phyloP scores from a whole-genome alignment of 225 moss, liverwort and hornwort species.

The Rhytidiadelphus loreus region DNA sequence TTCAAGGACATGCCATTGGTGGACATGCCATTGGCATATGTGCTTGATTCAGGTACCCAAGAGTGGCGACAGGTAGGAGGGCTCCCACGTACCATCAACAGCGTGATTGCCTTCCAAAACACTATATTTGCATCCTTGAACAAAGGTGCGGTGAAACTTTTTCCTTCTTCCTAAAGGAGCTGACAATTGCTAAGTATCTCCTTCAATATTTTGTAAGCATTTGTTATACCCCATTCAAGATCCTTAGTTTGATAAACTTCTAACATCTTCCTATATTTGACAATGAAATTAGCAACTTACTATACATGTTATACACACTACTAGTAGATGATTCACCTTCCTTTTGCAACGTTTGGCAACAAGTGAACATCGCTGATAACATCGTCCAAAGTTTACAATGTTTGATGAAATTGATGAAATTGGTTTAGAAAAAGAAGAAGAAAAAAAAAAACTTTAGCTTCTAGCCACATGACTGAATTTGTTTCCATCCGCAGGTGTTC shows the following conservation, averaged over 20 bases:
- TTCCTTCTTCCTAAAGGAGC: neutral
- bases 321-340: neutral
- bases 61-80: neutral
- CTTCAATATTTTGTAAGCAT: neutral
- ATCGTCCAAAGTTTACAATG: neutral
- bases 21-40: too few relatives aligned
- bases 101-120: neutral
- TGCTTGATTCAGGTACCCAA: neutral
- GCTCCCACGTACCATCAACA: neutral
- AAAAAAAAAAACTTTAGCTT: neutral
- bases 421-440: neutral
- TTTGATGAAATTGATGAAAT: neutral
- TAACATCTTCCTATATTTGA: neutral
- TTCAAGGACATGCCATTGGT: too few relatives aligned
- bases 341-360: neutral
- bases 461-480: neutral
- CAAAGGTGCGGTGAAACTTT: neutral
- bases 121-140: neutral
- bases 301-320: neutral
- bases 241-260: neutral
- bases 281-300: too few relatives aligned
- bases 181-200: neutral
- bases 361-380: neutral
- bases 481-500: neutral
- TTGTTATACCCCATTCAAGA: neutral